Evolutionary conservation across 2,329 filamentous ascomycete species (phyloP).

Genomic region (Eutypella sp.): DNA sequence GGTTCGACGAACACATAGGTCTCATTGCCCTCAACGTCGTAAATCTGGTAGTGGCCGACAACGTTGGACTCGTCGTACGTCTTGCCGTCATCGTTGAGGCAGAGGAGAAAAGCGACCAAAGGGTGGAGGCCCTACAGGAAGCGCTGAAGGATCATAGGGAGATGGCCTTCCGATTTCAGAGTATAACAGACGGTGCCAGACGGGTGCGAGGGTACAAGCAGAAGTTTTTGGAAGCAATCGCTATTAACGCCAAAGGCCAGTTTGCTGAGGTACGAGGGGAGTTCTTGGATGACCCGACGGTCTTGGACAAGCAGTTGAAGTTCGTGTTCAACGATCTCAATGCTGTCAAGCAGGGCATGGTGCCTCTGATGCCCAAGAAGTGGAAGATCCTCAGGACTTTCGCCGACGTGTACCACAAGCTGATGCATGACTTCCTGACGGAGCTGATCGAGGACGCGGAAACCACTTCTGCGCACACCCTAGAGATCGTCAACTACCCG

Average conservation of each 20-base stretch:
- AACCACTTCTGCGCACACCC: slow-evolving; percentile 78
- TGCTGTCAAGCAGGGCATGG: slow-evolving; percentile 90
- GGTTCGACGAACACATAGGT: slow-evolving; percentile 94
- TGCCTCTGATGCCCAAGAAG: slow-evolving; percentile 85
- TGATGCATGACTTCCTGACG: slow-evolving; percentile 93
- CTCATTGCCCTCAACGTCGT: slow-evolving; percentile 87
- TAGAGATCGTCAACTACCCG: slow-evolving; percentile 91
- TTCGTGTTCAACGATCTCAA: slow-evolving; percentile 99
- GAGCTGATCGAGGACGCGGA: slow-evolving; percentile 78
- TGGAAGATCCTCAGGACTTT: slow-evolving; percentile 95
- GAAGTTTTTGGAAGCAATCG: slow-evolving; percentile 81
- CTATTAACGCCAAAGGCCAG: slow-evolving; percentile 65
- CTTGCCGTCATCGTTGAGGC: slow-evolving; percentile 90
- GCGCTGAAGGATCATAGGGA: slow-evolving; percentile 95
- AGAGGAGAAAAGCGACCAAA: slow-evolving; percentile 93
- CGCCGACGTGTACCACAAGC: slow-evolving; percentile 80
- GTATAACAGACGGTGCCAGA: slow-evolving; percentile 89
- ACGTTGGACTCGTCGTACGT: slow-evolving; percentile 83
- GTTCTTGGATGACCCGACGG: slow-evolving; percentile 78
- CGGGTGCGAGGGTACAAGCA: slow-evolving; percentile 94
- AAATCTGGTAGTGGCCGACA: slow-evolving; percentile 77
- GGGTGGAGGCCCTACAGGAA: slow-evolving; percentile 85
- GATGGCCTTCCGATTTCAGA: slow-evolving; percentile 87
- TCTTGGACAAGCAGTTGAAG: slow-evolving; percentile 79
- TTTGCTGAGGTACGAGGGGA: slow-evolving; percentile 67